A percentile compares a stretch with the other conserved stretches of the same genome.
Evolutionary conservation across 768 basidiomycete species (phyloP).

Genomic region (Chalciporus chontae): DNA sequence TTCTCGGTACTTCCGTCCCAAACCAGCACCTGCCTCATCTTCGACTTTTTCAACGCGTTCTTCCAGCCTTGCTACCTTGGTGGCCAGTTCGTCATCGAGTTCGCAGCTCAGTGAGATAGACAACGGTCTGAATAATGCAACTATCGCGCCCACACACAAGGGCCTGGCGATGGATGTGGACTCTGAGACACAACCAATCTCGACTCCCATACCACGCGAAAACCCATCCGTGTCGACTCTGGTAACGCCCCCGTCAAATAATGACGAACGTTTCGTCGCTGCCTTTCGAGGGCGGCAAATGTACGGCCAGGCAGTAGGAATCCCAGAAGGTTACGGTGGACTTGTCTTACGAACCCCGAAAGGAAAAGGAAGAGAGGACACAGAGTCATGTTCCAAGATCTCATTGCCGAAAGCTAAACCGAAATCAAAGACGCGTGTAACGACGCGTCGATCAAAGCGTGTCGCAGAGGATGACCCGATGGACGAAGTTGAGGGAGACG

Average conservation of each 20-base stretch:
- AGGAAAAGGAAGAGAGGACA: constrained; percentile 14
- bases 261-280: constrained; percentile 39
- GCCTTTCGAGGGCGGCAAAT: constrained; percentile 75
- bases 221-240: neutral
- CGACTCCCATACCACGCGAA: neutral
- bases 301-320: constrained; percentile 56
- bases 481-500: constrained; percentile 20
- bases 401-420: constrained; percentile 6
- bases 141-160: neutral
- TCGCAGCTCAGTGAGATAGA: constrained; percentile 5
- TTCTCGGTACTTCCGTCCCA: constrained; percentile 67
- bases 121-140: neutral
- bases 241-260: neutral
- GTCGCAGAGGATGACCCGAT: constrained; percentile 28
- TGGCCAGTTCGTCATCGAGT: constrained; percentile 7
- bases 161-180: constrained; percentile 1
- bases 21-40: constrained; percentile 28
- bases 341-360: constrained; percentile 46
- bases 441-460: constrained; percentile 20
- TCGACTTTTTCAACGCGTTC: constrained; percentile 3
- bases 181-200: constrained; percentile 12
- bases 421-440: constrained; percentile 11
- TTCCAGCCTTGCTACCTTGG: constrained; percentile 15
- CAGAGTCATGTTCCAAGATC: constrained; percentile 1
- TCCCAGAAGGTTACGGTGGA: constrained; percentile 69